These are phyloP conservation scores for Neurospora sp. DNA, from an alignment of 2,329 filamentous ascomycete species.

Conservation along the genomic window DNA sequence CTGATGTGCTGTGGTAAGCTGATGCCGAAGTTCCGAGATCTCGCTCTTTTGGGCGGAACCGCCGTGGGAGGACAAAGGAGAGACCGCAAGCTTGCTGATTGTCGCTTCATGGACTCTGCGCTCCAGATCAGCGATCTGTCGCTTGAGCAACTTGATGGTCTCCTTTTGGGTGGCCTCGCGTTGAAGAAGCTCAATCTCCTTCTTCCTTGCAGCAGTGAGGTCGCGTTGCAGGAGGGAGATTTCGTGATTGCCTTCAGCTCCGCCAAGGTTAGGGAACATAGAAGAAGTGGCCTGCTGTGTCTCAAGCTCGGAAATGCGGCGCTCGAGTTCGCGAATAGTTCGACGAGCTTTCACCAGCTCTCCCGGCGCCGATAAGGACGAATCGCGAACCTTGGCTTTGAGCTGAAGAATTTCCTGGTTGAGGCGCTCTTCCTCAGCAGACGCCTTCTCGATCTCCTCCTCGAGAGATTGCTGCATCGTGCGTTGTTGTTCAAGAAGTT, in stretches of 20 bases:
- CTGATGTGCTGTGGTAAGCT: constrained; percentile 50
- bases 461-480: constrained; percentile 54
- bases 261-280: constrained; percentile 23
- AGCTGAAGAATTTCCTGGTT: constrained; percentile 43
- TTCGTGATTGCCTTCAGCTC: constrained; percentile 38
- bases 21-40: constrained; percentile 46
- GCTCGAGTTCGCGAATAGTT: constrained; percentile 56
- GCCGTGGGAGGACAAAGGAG: constrained; percentile 34
- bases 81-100: constrained; percentile 36
- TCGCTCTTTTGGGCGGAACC: constrained; percentile 47
- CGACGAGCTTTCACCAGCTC: constrained; percentile 50
- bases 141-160: constrained; percentile 51
- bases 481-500: constrained; percentile 45
- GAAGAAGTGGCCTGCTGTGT: constrained; percentile 27
- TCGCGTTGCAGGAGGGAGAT: constrained; percentile 52
- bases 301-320: constrained; percentile 46
- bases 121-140: constrained; percentile 56
- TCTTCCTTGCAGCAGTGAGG: constrained; percentile 53
- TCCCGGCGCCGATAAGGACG: constrained; percentile 31
- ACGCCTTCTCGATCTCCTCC: constrained; percentile 55
- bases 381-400: constrained; percentile 35
- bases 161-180: constrained; percentile 57
- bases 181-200: constrained; percentile 54
- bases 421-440: constrained; percentile 54
- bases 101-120: constrained; percentile 56